A percentile compares a stretch with the other conserved stretches of the same genome.
These are phyloP conservation scores for Arthroderma sp. DNA, from an alignment of 2,329 filamentous ascomycete genomes.

Conservation along the genomic window DNA sequence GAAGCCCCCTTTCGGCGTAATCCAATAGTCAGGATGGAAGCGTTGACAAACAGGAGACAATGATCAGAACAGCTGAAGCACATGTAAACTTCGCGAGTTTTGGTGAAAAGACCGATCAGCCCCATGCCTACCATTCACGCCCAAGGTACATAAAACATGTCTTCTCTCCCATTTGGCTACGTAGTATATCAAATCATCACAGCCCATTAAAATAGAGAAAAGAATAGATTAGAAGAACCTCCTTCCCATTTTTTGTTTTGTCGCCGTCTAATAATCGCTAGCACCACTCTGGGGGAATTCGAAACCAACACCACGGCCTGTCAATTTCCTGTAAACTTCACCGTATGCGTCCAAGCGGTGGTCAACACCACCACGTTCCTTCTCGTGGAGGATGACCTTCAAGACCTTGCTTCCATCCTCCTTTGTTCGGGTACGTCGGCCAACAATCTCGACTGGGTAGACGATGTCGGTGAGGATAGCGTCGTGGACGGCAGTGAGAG, in stretches of 20 bases:
- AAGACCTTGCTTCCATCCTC: conserved; percentile 97
- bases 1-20: too few relatives aligned
- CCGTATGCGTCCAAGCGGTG: conserved; percentile 99
- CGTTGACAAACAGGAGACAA: too few relatives aligned
- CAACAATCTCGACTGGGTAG: conserved; percentile 99
- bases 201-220: conserved; percentile 3
- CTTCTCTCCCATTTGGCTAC: too few relatives aligned
- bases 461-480: conserved; percentile 95
- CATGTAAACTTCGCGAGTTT: too few relatives aligned
- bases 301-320: conserved; percentile 90
- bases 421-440: conserved; percentile 97
- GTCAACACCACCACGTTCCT: conserved; percentile 98
- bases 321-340: conserved; percentile 97
- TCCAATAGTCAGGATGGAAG: too few relatives aligned
- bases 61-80: too few relatives aligned
- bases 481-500: conserved; percentile 96
- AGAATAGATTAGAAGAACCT: conserved; percentile 4
- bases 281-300: conserved; percentile 86
- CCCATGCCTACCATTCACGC: too few relatives aligned
- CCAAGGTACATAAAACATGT: too few relatives aligned
- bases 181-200: too few relatives aligned
- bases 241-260: conserved; percentile 1
- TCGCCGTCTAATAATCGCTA: conserved; percentile 61
- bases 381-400: conserved; percentile 99
- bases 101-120: too few relatives aligned